Percentiles rank a stretch among this genome's conserved stretches.
phyloP scores from a whole-genome alignment of 2,329 filamentous ascomycete genomes.

The Calonectria ilicicola region DNA sequence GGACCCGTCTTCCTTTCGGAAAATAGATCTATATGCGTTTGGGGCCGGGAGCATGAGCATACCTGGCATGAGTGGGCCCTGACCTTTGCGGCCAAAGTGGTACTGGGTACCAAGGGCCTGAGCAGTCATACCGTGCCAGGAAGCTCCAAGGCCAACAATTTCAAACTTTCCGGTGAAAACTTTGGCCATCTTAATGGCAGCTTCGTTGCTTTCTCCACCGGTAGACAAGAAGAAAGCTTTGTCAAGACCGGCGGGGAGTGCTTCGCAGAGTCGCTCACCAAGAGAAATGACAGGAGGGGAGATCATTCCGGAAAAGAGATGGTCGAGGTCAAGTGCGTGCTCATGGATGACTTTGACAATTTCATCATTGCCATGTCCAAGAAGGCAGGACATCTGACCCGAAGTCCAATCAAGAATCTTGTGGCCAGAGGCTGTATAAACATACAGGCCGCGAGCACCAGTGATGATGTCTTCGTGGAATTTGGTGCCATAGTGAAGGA shows the following conservation, averaged over 20 bases:
- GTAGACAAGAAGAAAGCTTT: constrained; percentile 70
- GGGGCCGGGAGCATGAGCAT: constrained; percentile 69
- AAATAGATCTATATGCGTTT: constrained; percentile 71
- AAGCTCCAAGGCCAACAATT: constrained; percentile 69
- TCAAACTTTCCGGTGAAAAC: constrained; percentile 74
- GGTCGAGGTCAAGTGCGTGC: constrained; percentile 65
- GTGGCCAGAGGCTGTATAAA: constrained; percentile 59
- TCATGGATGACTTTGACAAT: constrained; percentile 64
- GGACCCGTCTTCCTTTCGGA: constrained; percentile 67
- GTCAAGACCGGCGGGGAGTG: constrained; percentile 62
- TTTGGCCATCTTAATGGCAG: constrained; percentile 74
- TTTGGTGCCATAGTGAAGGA: constrained; percentile 42
- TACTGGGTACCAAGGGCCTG: constrained; percentile 67
- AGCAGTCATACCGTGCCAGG: constrained; percentile 72
- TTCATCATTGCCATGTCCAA: constrained; percentile 70
- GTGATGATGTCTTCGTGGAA: constrained; percentile 53
- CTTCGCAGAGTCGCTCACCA: constrained; percentile 60
- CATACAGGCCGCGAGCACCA: constrained; percentile 55
- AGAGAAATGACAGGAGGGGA: constrained; percentile 68
- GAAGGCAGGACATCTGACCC: constrained; percentile 69
- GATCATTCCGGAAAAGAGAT: constrained; percentile 70
- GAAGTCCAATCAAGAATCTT: constrained; percentile 70
- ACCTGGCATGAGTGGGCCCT: constrained; percentile 65
- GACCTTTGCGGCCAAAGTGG: constrained; percentile 63
- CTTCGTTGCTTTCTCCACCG: constrained; percentile 69